Base-by-base conservation (phyloP, 2,329 filamentous ascomycete species). In the Capronia epimyces region DNA sequence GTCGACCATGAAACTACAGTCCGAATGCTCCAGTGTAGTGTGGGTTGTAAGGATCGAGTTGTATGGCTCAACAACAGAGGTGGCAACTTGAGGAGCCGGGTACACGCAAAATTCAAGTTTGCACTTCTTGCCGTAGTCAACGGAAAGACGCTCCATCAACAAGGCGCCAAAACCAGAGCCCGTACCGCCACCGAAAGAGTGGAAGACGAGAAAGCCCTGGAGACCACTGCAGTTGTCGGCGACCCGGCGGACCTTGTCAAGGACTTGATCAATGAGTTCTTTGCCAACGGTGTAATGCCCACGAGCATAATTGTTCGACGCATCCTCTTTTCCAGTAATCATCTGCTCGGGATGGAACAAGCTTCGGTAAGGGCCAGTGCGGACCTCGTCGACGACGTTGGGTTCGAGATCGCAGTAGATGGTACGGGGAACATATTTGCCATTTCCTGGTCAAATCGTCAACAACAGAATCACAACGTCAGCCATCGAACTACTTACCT, bases 371-470 rank as follows among this genome's bases (percentile, higher is more conserved):
- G 89, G 75, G 69, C 93, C 93, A 66, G 90, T 97, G 78, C 93
- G 90, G 76, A 97, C 93, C 79, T 97, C 93, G 69, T 98, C 93
- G 78, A 98, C 85, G 68, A 97, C 93, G 69, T 97, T 97, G 78
- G 93, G 93, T 81, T 98, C 93, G 70, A 98, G 87, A 86, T 98
- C 93, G 80, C 86, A 89, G 84, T 97, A 97, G 78, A 98, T 97
- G 71, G 93, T 93, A 69, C 93, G 89, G 66, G 91, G 93, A 63
- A 98, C 93, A 70, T 97, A 97, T 80, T 97, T 97, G 76, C 93
- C 93, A 78, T 95, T 85, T 69, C 91, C 91, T 97, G 59, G 45
- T 44, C 32, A 22, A 39, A 18, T 13, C 24, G 32, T 53, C 16
- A 55, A 52, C 36, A n/a, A 53, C 25, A 22, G 34, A 21, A 21